These are phyloP conservation scores for Hygrophila difformis DNA, from an alignment of 257 asterid genomes.

Conservation along the genomic window DNA sequence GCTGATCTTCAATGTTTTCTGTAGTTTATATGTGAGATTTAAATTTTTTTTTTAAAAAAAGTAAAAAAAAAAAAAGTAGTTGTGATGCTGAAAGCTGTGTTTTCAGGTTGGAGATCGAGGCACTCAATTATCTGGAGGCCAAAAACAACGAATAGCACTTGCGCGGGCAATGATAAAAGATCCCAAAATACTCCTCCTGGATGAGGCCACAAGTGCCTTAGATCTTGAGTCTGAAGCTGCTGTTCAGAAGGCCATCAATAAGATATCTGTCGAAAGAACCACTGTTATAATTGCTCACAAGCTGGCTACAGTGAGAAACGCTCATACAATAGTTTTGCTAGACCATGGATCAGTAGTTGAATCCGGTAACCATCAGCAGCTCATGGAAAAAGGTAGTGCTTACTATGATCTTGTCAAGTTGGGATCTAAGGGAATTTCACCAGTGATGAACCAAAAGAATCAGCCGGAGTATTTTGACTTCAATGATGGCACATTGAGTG, in stretches of 20 bases:
- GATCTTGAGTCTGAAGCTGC: slow-evolving; percentile 60
- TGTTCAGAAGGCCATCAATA: slow-evolving; percentile 74
- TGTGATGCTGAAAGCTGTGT: no score
- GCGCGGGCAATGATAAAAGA: slow-evolving; percentile 84
- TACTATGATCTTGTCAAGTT: slow-evolving; percentile 62
- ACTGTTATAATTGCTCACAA: slow-evolving; percentile 69
- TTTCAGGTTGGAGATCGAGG: slow-evolving; percentile 74
- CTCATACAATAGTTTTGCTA: slow-evolving; percentile 56
- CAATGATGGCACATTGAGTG: slow-evolving; percentile 12
- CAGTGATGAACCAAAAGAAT: slow-evolving; percentile 16
- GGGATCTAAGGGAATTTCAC: slow-evolving; percentile 54
- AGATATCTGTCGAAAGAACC: slow-evolving; percentile 58
- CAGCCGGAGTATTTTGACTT: slow-evolving; percentile 20
- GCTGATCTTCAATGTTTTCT: background rate
- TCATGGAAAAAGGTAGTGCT: slow-evolving; percentile 49
- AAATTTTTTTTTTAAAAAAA: background rate
- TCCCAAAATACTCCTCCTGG: slow-evolving; percentile 62
- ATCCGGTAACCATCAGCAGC: slow-evolving; percentile 56
- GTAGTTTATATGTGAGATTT: background rate
- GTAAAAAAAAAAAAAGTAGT: no score
- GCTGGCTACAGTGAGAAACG: slow-evolving; percentile 66
- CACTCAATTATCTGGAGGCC: slow-evolving; percentile 80
- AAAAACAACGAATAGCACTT: slow-evolving; percentile 73
- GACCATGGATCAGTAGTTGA: slow-evolving; percentile 62
- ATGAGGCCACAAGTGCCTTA: slow-evolving; percentile 86